Evolutionary conservation across 352 stramenopile genomes (phyloP).

Genomic region (Pythium brachiatum): DNA sequence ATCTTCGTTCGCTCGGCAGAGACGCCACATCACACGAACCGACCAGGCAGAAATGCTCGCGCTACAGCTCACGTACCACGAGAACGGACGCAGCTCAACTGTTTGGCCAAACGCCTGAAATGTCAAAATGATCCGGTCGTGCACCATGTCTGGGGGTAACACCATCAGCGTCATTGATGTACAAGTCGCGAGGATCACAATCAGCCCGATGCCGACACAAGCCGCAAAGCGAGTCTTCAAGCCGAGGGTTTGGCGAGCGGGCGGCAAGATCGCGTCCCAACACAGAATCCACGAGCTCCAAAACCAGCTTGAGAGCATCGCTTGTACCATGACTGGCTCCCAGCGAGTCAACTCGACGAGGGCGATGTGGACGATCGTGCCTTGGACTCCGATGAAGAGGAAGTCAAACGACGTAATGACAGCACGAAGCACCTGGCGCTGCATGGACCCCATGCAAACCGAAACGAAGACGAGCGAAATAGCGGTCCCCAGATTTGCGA

Average conservation of each 20-base stretch:
- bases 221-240: background rate
- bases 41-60: slow-evolving; percentile 1
- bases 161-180: background rate
- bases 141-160: background rate
- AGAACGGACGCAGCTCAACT: background rate
- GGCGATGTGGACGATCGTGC: slow-evolving; percentile 26
- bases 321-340: background rate
- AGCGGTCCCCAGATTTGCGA: background rate
- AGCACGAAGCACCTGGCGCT: slow-evolving; percentile 29
- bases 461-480: background rate
- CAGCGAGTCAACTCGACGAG: slow-evolving; percentile 21
- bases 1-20: background rate
- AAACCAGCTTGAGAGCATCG: background rate
- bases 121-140: background rate
- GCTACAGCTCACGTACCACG: background rate
- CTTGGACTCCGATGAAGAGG: slow-evolving; percentile 32
- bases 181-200: background rate
- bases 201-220: background rate
- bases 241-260: background rate
- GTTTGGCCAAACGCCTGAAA: background rate
- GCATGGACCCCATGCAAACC: background rate
- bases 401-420: slow-evolving; percentile 44
- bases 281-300: background rate
- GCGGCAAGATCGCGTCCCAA: background rate
- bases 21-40: slow-evolving; percentile 5